Evolutionary conservation across 2,329 filamentous ascomycete species (phyloP).

Genomic region (Aspergillus jensenii): DNA sequence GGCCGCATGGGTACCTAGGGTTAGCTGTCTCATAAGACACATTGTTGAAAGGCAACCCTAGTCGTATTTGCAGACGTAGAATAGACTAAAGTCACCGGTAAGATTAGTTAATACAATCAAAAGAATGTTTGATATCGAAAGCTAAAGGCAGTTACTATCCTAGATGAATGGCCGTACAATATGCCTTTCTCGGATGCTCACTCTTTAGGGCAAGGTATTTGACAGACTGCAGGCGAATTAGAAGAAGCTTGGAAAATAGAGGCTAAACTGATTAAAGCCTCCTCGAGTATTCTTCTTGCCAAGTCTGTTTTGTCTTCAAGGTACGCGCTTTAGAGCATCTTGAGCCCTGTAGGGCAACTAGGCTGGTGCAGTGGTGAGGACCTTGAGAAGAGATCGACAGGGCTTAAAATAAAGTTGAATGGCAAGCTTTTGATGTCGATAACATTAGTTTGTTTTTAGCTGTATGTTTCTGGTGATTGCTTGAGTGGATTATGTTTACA

Average conservation of each 20-base stretch:
- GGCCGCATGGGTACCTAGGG: background rate
- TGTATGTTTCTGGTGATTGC: too few species aligned
- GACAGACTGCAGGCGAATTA: background rate
- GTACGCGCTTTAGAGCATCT: background rate
- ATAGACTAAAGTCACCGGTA: background rate
- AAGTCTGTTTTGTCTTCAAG: background rate
- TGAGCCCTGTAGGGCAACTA: background rate
- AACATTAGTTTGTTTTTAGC: background rate
- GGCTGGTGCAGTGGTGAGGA: background rate
- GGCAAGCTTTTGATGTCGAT: constrained; percentile 1
- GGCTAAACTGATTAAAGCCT: background rate
- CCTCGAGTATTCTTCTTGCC: background rate
- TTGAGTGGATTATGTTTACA: background rate
- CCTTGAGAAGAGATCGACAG: constrained; percentile 9
- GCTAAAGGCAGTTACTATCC: background rate
- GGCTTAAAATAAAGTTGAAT: constrained; percentile 3
- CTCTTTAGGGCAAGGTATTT: background rate
- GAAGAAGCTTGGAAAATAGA: background rate
- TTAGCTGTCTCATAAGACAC: background rate
- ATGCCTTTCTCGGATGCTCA: background rate
- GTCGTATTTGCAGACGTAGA: background rate
- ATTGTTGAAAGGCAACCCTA: background rate
- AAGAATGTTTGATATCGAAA: background rate
- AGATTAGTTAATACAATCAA: too few species aligned
- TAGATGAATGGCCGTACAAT: background rate